Conservation (phyloP, 2,329 filamentous ascomycete species). For the Leptographium flavum region DNA sequence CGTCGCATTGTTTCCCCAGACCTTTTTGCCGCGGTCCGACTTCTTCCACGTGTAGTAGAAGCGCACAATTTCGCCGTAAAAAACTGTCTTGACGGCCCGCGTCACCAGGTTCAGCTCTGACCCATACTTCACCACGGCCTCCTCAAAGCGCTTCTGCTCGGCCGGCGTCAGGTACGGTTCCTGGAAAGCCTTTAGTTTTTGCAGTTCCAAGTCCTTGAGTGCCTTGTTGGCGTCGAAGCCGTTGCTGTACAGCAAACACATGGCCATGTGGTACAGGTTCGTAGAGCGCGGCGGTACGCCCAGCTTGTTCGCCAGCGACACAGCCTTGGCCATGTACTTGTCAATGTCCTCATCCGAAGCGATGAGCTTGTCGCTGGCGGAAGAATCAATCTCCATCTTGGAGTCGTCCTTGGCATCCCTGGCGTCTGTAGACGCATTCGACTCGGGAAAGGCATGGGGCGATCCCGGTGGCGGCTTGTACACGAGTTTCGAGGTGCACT, state of each 20-base stretch:
- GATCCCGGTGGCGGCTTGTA: slow-evolving; percentile 54
- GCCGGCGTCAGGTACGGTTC: slow-evolving; percentile 67
- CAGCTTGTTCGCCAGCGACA: slow-evolving; percentile 47
- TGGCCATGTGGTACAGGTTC: slow-evolving; percentile 75
- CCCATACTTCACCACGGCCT: slow-evolving; percentile 77
- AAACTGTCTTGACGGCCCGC: slow-evolving; percentile 72
- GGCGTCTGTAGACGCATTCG: slow-evolving; percentile 1
- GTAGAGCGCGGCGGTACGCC: slow-evolving; percentile 65
- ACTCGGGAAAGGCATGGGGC: neutral
- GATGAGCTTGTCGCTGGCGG: neutral
- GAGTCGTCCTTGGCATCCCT: slow-evolving; percentile 4
- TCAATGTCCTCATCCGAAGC: slow-evolving; percentile 46
- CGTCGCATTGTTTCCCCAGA: slow-evolving; percentile 81
- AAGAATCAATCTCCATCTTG: too few species aligned
- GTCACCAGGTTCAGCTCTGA: slow-evolving; percentile 78
- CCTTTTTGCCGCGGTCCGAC: slow-evolving; percentile 64
- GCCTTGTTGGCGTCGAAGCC: slow-evolving; percentile 60
- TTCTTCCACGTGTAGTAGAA: slow-evolving; percentile 99
- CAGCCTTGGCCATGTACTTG: slow-evolving; percentile 61
- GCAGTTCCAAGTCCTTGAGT: slow-evolving; percentile 51
- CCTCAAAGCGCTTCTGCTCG: slow-evolving; percentile 83
- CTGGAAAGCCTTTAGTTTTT: slow-evolving; percentile 60
- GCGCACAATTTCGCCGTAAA: slow-evolving; percentile 67
- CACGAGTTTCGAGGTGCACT: slow-evolving; percentile 58
- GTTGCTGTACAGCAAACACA: slow-evolving; percentile 57